Evolutionary conservation across 1,139 yeast species (phyloP), one percentile per base, ranked within the genome.

Genomic region (Yamadazyma buinensis): DNA sequence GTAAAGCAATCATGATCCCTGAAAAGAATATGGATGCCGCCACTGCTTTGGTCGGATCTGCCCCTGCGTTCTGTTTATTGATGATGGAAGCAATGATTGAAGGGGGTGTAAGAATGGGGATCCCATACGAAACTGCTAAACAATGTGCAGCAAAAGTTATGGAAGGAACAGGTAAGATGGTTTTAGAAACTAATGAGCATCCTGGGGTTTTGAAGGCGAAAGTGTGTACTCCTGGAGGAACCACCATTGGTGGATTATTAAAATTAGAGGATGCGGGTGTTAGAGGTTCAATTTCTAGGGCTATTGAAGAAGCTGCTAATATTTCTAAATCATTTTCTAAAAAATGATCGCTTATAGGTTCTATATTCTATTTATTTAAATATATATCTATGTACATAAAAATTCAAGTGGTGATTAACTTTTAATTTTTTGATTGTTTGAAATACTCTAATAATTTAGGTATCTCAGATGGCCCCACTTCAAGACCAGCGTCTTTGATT

Each of bases 191-290:
- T n/a, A 90, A 88, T 3, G 78, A 75, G 28, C 97, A 90, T 53
- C 98, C 98, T n/a, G 94, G 95, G 9, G 87, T 77, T 14, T 72
- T 92, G 57, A 84, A 86, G 55, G 81, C 85, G 56, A 84, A 83
- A 52, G 94, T 92, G 6, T 88, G 97, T 55, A 92, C 99, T 0
- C 99, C 99, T 13, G 98, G 95, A 23, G 99, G 99, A 25, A 90
- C 97, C 35, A 92, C 99, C 7, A 92, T 94, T 55, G 95, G 96
- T 4, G 99, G 99, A 1, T 68, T 94, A 42, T 74, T 90, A 59
- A 86, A 80, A 48, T 78, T 94, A 83, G 99, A 92, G 63, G 96
- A 88, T 49, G 80, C 80, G 34, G 95, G 90, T 29, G 85, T 92
- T 31, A 80, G 96, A 64, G 76, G 88, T 32, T 88, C 88, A 15